Evolutionary conservation across 495 filamentous ascomycete species (phyloP).

Genomic region (Sordaria brevicollis): DNA sequence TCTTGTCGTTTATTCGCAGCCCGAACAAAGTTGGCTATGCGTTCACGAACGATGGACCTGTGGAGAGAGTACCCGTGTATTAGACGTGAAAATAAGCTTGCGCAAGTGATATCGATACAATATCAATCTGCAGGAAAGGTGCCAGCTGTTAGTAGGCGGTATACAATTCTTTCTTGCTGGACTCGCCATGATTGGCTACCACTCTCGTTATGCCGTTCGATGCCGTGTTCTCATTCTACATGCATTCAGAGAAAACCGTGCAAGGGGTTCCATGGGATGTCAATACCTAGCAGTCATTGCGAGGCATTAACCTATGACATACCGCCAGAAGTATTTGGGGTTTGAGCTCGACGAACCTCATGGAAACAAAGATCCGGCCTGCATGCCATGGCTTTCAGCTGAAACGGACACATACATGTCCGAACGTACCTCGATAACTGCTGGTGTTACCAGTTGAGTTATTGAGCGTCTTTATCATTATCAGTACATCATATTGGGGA

Average conservation of each 20-base stretch:
- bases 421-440: not conserved
- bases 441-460: not conserved
- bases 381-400: not conserved
- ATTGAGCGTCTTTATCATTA: not conserved
- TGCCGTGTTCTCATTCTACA: slow-evolving; percentile 12
- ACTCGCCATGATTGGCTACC: no score
- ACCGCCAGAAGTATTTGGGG: not conserved
- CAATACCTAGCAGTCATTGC: not conserved
- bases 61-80: slow-evolving; percentile 1
- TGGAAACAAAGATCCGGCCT: not conserved
- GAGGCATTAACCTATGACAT: not conserved
- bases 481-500: not conserved
- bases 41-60: slow-evolving; percentile 1
- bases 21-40: not conserved
- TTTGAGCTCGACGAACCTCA: not conserved
- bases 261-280: not conserved
- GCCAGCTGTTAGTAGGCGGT: not conserved
- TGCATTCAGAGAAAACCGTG: not conserved
- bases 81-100: slow-evolving; percentile 1
- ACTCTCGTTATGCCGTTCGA: slow-evolving; percentile 10
- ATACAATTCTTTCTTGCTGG: no score
- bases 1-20: not conserved
- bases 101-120: slow-evolving; percentile 21
- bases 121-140: slow-evolving; percentile 4
- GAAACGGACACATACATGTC: not conserved